phyloP scores from a whole-genome alignment of 2,329 filamentous ascomycete genomes.

The Elsinoe batatas region DNA sequence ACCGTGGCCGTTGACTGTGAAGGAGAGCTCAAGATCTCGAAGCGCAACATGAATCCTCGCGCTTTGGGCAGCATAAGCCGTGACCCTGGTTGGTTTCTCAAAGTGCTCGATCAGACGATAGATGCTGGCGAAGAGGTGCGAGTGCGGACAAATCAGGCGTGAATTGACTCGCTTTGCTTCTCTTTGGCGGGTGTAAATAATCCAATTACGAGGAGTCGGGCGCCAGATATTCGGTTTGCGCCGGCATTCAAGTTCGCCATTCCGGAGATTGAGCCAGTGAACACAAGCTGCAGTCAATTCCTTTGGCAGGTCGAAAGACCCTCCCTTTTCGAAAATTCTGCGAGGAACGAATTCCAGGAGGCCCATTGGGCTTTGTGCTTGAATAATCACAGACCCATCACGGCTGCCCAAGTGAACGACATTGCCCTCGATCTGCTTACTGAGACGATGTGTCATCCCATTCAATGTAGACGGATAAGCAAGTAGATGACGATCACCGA shows the following conservation, averaged over 20 bases:
- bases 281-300: slow-evolving; percentile 40
- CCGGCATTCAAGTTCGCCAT: slow-evolving; percentile 43
- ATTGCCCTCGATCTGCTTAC: slow-evolving; percentile 29
- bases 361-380: slow-evolving; percentile 24
- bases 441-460: slow-evolving; percentile 46
- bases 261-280: slow-evolving; percentile 50
- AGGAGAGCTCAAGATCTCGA: slow-evolving; percentile 19
- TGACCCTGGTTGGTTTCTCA: slow-evolving; percentile 26
- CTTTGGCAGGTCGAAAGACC: slow-evolving; percentile 39
- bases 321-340: slow-evolving; percentile 20
- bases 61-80: slow-evolving; percentile 6
- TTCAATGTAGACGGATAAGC: slow-evolving; percentile 40
- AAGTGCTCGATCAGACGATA: slow-evolving; percentile 33
- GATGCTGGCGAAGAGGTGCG: slow-evolving; percentile 17
- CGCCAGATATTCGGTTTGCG: slow-evolving; percentile 20
- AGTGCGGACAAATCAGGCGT: slow-evolving; percentile 44
- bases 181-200: slow-evolving; percentile 20
- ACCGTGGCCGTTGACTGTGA: slow-evolving; percentile 15
- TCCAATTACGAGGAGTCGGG: slow-evolving; percentile 14
- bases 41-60: slow-evolving; percentile 18
- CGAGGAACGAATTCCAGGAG: slow-evolving; percentile 30
- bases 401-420: slow-evolving; percentile 48
- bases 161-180: slow-evolving; percentile 41
- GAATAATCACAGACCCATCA: slow-evolving; percentile 33
- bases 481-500: slow-evolving; percentile 45